A percentile compares a stretch with the other conserved stretches of the same genome.
These are phyloP conservation scores for Suillus occidentalis DNA, from an alignment of 768 basidiomycete genomes.

Conservation along the genomic window DNA sequence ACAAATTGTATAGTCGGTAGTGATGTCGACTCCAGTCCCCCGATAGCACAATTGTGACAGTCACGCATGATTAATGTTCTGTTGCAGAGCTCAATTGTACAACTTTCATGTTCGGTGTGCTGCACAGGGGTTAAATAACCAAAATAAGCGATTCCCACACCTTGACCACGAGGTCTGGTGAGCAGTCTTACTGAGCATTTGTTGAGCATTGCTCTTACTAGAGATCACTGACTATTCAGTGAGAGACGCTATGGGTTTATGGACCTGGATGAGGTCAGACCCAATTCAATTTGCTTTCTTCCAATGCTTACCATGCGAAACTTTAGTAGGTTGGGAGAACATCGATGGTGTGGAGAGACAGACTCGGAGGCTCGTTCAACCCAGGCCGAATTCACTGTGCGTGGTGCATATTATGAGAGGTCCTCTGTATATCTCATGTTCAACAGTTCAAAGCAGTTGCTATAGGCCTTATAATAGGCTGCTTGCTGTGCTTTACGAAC, in stretches of 20 bases:
- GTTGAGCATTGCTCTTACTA: too few species aligned
- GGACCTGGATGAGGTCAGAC: slow-evolving; percentile 26
- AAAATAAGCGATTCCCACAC: not conserved
- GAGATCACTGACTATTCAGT: not conserved
- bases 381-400: slow-evolving; percentile 33
- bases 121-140: not conserved
- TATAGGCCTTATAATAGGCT: slow-evolving; percentile 82
- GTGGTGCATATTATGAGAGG: not conserved
- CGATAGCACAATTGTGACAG: not conserved
- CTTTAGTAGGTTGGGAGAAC: slow-evolving; percentile 11
- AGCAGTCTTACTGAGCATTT: not conserved
- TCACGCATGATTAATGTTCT: not conserved
- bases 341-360: not conserved
- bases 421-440: not conserved
- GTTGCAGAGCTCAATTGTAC: too few species aligned
- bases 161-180: not conserved
- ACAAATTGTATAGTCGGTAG: not conserved
- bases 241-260: slow-evolving; percentile 15
- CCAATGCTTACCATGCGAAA: not conserved
- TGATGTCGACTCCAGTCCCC: not conserved
- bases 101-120: too few species aligned
- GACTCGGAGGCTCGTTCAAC: slow-evolving; percentile 3
- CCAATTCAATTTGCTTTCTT: not conserved
- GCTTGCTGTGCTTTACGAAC: slow-evolving; percentile 90
- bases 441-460: slow-evolving; percentile 55